Conservation (phyloP, 805 yeast genomes). For the Saccharomycopsis oosterbeekiorum region DNA sequence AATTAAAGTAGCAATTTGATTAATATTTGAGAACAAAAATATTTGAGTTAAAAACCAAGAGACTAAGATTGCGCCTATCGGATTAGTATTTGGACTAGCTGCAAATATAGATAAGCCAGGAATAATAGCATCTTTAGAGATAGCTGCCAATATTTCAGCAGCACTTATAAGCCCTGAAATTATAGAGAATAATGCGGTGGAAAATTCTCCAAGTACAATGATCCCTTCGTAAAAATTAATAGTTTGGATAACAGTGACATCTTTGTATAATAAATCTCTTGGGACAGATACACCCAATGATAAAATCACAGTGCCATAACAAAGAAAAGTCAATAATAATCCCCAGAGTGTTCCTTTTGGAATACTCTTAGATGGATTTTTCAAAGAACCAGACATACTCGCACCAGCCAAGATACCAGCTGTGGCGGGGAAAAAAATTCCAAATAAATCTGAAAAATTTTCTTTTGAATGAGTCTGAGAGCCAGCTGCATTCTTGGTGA, state of each 20-base stretch:
- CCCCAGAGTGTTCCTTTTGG: conserved; percentile 94
- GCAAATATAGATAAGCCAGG: conserved; percentile 65
- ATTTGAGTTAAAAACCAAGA: conserved; percentile 81
- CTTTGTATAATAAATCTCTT: conserved; percentile 62
- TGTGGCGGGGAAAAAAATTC: conserved; percentile 95
- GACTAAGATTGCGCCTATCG: conserved; percentile 53
- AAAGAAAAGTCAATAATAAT: conserved; percentile 58
- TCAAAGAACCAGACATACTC: conserved; percentile 91
- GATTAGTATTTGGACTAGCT: conserved; percentile 36
- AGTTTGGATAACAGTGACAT: conserved; percentile 79
- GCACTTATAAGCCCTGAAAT: conserved; percentile 96
- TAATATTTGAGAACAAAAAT: conserved; percentile 81
- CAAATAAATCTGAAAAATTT: conserved; percentile 78
- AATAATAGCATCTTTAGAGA: conserved; percentile 78
- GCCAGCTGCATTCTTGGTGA: conserved; percentile 90
- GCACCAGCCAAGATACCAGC: conserved; percentile 99
- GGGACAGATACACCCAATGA: conserved; percentile 77
- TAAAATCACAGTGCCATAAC: conserved; percentile 72
- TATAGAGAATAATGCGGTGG: conserved; percentile 86
- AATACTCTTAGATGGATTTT: conserved; percentile 77
- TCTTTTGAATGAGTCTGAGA: conserved; percentile 54
- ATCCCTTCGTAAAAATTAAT: conserved; percentile 59
- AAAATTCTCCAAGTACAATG: conserved; percentile 78
- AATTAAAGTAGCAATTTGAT: conserved; percentile 87
- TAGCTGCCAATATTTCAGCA: conserved; percentile 82